Base-by-base conservation (phyloP, 2,329 filamentous ascomycete genomes). In the Leptographium radiaticola region DNA sequence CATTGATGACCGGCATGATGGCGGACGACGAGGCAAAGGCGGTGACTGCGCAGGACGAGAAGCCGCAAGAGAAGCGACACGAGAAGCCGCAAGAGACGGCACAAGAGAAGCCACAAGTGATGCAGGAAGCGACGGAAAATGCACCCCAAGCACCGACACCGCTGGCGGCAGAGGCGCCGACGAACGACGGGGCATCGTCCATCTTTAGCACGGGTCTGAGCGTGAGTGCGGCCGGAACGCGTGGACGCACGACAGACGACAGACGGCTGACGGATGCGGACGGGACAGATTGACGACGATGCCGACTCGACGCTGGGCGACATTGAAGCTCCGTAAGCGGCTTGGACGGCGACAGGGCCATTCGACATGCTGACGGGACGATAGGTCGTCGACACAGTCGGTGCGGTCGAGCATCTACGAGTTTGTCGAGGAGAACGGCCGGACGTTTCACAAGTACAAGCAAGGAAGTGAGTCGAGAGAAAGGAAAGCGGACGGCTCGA, bases 381-480 rank as follows among this genome's bases (percentile, higher is more conserved):
- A n/a, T n/a, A 57, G 57, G 34, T 57, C 52, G 7, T 56, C 55
- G 0, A 58, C 55, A 7, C 51, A 58, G 34, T 58, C 58, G 3
- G 55, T 56, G n/a, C 49, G 49, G 8, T 55, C 55, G 25, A 59
- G 56, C 53, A 36, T 59, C 25, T 59, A 58, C 53, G 58, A 58
- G n/a, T 58, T 58, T 51, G 55, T 58, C 44, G 55, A 58, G n/a
- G 58, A 59, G 34, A 55, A 58, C 39, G 58, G 58, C 4, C 52
- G 57, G 39, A 59, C 57, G 2, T 59, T 57, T 34, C 58, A 59
- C 53, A 55, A 51, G 13, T 59, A 57, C 54, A 59, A 59, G 45
- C 53, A 59, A 44, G 58, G 56, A 30, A 57, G 56, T 59, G 51
- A 40, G 55, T 53, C 18, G 13, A n/a, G 25, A 16, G 12, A 33